Evolutionary conservation across 75 land plant species (phyloP).

Genomic region (Azolla pinnata): DNA sequence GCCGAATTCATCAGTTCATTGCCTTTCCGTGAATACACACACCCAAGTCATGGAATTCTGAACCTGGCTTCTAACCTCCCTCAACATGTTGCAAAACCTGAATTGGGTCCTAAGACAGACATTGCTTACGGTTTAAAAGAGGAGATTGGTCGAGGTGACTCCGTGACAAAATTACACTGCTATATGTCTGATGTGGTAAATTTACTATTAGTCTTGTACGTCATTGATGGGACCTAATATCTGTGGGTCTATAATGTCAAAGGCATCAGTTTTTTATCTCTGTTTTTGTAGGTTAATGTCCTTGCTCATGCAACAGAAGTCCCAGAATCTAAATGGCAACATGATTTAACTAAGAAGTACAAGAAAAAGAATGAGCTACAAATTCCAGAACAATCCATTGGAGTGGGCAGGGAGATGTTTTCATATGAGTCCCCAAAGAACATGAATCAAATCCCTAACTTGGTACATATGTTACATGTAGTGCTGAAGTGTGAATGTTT

Average conservation of each 20-base stretch:
- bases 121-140: conserved; percentile 50
- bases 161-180: conserved; percentile 46
- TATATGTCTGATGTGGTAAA: conserved; percentile 62
- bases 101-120: conserved; percentile 54
- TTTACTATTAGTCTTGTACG: not conserved
- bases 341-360: not conserved
- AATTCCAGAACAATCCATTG: not conserved
- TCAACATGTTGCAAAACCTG: conserved; percentile 26
- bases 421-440: too few species aligned
- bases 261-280: not conserved
- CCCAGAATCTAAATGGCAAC: not conserved
- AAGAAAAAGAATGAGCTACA: not conserved
- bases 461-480: too few species aligned
- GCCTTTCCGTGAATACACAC: conserved; percentile 64
- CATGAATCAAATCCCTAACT: too few species aligned
- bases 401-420: not conserved
- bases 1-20: conserved; percentile 40
- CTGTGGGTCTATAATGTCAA: not conserved
- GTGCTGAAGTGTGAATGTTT: too few species aligned
- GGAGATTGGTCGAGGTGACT: conserved; percentile 44
- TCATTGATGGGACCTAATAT: not conserved
- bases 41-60: conserved; percentile 46
- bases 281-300: conserved; percentile 25
- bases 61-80: conserved; percentile 58
- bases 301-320: conserved; percentile 26